Conservation (phyloP, 2,329 filamentous ascomycete species). For the Nigrograna mackinnonii region DNA sequence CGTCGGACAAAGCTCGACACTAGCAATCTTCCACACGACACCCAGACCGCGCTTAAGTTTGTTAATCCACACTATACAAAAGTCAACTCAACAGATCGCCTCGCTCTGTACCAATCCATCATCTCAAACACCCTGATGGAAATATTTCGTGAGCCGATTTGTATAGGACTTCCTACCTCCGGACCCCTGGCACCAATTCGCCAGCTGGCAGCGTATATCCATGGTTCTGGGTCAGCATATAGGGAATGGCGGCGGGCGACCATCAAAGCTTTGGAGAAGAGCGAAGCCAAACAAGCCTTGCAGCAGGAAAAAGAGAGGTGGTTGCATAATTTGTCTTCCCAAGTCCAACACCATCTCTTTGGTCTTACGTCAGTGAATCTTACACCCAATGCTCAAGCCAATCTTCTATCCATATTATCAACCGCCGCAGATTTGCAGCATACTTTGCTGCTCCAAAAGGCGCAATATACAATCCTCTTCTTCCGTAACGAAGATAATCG, state of each 20-base stretch:
- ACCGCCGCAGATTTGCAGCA: conserved; percentile 28
- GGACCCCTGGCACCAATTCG: conserved; percentile 20
- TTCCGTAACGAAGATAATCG: conserved; percentile 14
- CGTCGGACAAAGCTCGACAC: conserved; percentile 60
- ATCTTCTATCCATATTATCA: conserved; percentile 25
- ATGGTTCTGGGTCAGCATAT: conserved; percentile 17
- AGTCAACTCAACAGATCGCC: conserved; percentile 22
- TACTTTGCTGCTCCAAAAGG: conserved; percentile 32
- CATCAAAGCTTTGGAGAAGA: conserved; percentile 26
- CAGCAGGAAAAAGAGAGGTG: conserved; percentile 12
- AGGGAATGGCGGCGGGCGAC: conserved; percentile 34
- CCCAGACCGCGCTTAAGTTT: conserved; percentile 13
- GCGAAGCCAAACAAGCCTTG: conserved; percentile 10
- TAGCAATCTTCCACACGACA: conserved; percentile 17
- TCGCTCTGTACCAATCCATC: conserved; percentile 36
- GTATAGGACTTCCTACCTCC: conserved; percentile 27
- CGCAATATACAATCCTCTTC: conserved; percentile 29
- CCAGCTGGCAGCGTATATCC: conserved; percentile 21
- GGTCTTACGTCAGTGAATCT: conserved; percentile 24
- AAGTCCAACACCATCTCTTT: conserved; percentile 26
- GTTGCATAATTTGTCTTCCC: conserved; percentile 18
- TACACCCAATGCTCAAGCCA: conserved; percentile 15
- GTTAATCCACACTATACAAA: conserved; percentile 19
- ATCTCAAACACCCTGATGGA: conserved; percentile 27
- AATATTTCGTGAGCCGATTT: conserved; percentile 27